Percentiles rank a stretch among this genome's conserved stretches.
Evolutionary conservation across 148 eudicot species (phyloP).

Genomic region (Chenopodium formosanum): DNA sequence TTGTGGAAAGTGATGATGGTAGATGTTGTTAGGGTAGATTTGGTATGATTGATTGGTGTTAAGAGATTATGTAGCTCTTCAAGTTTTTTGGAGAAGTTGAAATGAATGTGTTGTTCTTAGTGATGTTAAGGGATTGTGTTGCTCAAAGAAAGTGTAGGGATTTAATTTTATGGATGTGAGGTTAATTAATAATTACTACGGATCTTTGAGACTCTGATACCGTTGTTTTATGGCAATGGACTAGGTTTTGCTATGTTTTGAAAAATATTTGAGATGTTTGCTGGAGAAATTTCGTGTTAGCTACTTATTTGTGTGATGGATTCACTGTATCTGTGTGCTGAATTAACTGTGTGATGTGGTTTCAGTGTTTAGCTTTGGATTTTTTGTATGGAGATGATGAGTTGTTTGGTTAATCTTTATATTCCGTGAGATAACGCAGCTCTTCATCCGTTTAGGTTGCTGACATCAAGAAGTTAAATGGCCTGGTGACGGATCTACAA

Average conservation of each 20-base stretch:
- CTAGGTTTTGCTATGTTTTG: background rate
- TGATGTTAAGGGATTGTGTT: background rate
- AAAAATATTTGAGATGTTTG: background rate
- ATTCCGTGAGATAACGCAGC: background rate
- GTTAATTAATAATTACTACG: background rate
- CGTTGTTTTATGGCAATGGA: background rate
- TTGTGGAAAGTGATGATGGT: background rate
- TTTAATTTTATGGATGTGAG: background rate
- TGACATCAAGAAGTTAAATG: conserved; percentile 82
- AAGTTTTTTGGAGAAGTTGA: too few relatives aligned
- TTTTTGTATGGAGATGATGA: background rate
- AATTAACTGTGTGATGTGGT: background rate
- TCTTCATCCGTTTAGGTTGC: conserved; percentile 56
- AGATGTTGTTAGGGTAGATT: background rate
- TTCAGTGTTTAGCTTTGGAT: background rate
- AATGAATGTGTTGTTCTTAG: background rate
- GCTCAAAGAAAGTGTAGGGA: background rate
- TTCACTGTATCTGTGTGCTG: background rate
- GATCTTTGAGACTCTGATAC: background rate
- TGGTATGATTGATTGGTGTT: background rate
- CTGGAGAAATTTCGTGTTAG: background rate
- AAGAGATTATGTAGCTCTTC: too few relatives aligned
- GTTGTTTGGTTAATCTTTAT: background rate
- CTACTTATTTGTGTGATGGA: too few relatives aligned
- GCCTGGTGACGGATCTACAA: conserved; percentile 84